Evolutionary conservation across 78 protist genomes (phyloP).

Genomic region (Isochrysis galbana): DNA sequence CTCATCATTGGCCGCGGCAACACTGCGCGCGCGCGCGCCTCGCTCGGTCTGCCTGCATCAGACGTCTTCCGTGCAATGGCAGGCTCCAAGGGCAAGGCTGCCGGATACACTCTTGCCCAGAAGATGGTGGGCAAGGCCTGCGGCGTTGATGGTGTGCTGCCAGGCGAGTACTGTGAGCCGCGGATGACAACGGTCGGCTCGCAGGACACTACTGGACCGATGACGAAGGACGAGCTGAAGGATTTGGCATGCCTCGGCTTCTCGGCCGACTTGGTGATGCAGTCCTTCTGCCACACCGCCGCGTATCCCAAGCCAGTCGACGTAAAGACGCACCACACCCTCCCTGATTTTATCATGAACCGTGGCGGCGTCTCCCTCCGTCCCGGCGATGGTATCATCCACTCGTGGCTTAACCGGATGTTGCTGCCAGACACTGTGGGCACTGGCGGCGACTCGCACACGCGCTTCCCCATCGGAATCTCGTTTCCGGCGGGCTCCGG

Average conservation of each 20-base stretch:
- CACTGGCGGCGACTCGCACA: conserved; percentile 13
- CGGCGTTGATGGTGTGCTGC: conserved; percentile 55
- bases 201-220: conserved; percentile 69
- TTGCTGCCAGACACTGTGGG: neutral
- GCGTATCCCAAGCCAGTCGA: conserved; percentile 71
- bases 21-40: conserved; percentile 51
- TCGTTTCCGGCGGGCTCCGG: conserved; percentile 68
- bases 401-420: no score
- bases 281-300: conserved; percentile 69
- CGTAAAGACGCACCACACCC: conserved; percentile 54
- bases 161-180: conserved; percentile 63
- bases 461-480: no score
- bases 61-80: neutral
- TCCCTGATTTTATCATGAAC: conserved; percentile 55
- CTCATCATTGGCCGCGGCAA: conserved; percentile 65
- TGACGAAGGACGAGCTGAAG: conserved; percentile 69
- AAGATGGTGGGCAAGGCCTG: conserved; percentile 70
- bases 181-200: conserved; percentile 64
- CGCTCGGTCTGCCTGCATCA: conserved; percentile 40
- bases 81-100: neutral
- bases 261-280: conserved; percentile 59
- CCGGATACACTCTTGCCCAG: conserved; percentile 70
- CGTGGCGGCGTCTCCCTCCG: conserved; percentile 64
- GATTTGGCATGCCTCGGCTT: conserved; percentile 70
- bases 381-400: conserved; percentile 66